These are phyloP conservation scores for Massariosphaeria phaeospora DNA, from an alignment of 495 filamentous ascomycete genomes.

Conservation along the genomic window DNA sequence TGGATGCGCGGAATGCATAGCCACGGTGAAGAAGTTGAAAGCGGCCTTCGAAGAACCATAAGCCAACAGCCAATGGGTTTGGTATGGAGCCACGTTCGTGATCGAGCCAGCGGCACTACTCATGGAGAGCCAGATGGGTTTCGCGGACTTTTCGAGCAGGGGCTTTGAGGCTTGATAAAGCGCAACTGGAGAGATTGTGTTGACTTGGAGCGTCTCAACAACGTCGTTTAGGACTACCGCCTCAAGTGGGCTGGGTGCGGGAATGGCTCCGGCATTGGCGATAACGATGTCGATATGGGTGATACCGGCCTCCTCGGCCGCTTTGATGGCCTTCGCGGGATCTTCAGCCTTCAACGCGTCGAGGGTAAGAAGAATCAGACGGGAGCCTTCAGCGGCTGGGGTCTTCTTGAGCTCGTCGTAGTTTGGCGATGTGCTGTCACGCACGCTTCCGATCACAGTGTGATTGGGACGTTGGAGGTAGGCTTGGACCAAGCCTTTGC, in stretches of 20 bases:
- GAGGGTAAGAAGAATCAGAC: constrained; percentile 44
- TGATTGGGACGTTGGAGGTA: constrained; percentile 45
- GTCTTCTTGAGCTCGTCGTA: constrained; percentile 36
- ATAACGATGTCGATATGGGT: constrained; percentile 48
- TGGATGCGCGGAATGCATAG: constrained; percentile 42
- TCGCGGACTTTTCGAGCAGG: neutral
- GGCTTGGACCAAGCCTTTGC: constrained; percentile 40
- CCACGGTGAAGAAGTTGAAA: constrained; percentile 41
- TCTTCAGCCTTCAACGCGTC: constrained; percentile 39
- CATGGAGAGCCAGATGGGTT: neutral
- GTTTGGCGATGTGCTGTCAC: constrained; percentile 37
- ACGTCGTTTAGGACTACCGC: no score
- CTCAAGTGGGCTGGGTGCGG: no score
- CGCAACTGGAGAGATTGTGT: no score
- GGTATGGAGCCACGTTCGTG: constrained; percentile 6
- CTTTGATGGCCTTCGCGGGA: constrained; percentile 33
- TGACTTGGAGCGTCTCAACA: no score
- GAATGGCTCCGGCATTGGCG: constrained; percentile 50
- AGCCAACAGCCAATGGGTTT: no score
- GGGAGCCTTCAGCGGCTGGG: constrained; percentile 37
- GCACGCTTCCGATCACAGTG: constrained; percentile 48
- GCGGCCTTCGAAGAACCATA: constrained; percentile 45
- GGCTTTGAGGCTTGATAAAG: neutral
- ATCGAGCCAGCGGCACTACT: neutral
- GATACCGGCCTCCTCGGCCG: constrained; percentile 38